Conservation (phyloP, 1,139 yeast species). For the Protomyces pachydermus region DNA sequence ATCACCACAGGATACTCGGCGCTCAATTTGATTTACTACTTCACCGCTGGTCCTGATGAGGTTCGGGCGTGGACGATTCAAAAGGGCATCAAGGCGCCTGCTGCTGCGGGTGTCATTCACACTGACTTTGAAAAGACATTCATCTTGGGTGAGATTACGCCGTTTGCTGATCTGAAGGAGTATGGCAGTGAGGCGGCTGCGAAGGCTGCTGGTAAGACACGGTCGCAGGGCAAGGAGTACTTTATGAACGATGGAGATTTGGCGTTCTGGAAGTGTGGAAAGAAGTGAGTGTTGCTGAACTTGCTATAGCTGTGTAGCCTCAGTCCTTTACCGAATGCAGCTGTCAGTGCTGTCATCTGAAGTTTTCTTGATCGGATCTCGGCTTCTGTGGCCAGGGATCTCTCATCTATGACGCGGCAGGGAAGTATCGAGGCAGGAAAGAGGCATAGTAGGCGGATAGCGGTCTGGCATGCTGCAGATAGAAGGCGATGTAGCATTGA, state of each 20-base stretch:
- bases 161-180: slow-evolving; percentile 77
- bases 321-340: too few relatives aligned
- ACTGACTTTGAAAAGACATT: slow-evolving; percentile 48
- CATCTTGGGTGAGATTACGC: slow-evolving; percentile 69
- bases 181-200: slow-evolving; percentile 72
- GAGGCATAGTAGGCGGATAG: too few relatives aligned
- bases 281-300: not conserved
- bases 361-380: too few relatives aligned
- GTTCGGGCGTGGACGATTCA: slow-evolving; percentile 91
- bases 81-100: slow-evolving; percentile 72
- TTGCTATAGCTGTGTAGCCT: too few relatives aligned
- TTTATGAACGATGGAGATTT: slow-evolving; percentile 89
- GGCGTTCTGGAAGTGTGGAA: slow-evolving; percentile 51
- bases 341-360: too few relatives aligned
- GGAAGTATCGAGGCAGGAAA: too few relatives aligned
- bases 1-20: slow-evolving; percentile 64
- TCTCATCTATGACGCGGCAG: too few relatives aligned
- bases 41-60: slow-evolving; percentile 86
- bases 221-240: slow-evolving; percentile 94
- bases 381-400: too few relatives aligned
- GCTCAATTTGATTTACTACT: slow-evolving; percentile 71
- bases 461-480: too few relatives aligned
- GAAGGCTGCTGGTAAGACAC: slow-evolving; percentile 87
- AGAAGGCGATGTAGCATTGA: too few relatives aligned
- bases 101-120: slow-evolving; percentile 92